Percentiles rank a stretch among this genome's conserved stretches.
These are phyloP conservation scores for Juncus effusus DNA, from an alignment of 176 grass and related monocot species.

Conservation along the genomic window DNA sequence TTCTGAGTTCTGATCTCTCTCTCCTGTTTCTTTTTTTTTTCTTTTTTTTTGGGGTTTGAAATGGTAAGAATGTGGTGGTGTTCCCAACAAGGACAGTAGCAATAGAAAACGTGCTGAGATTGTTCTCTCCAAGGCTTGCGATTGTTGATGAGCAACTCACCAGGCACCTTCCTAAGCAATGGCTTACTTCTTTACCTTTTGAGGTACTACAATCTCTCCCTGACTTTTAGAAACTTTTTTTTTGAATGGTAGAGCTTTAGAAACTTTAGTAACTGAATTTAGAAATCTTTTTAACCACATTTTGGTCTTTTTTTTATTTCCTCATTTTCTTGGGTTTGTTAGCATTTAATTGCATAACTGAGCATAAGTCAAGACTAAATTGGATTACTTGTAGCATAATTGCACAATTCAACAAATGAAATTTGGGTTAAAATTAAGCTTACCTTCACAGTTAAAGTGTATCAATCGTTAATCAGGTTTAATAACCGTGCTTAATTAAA, in stretches of 20 bases:
- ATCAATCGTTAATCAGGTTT: too few species aligned
- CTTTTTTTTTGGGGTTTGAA: constrained; percentile 24
- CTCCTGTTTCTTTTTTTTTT: constrained; percentile 21
- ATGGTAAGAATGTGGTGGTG: constrained; percentile 74
- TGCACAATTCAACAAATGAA: too few species aligned
- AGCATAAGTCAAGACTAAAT: too few species aligned
- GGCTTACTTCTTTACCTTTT: constrained; percentile 78
- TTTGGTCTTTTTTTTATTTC: neutral
- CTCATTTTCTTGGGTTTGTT: neutral
- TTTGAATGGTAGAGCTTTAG: too few species aligned
- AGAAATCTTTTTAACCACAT: too few species aligned
- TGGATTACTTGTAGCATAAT: too few species aligned
- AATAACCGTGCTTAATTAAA: too few species aligned
- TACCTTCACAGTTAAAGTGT: too few species aligned
- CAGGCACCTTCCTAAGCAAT: constrained; percentile 85
- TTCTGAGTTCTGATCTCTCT: constrained; percentile 18
- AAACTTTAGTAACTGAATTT: too few species aligned
- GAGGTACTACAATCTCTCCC: constrained; percentile 44
- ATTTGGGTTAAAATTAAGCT: too few species aligned
- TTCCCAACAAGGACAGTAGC: constrained; percentile 89
- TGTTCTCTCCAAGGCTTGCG: constrained; percentile 83
- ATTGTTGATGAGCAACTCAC: constrained; percentile 99
- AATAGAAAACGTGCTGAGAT: constrained; percentile 81
- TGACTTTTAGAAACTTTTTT: neutral
- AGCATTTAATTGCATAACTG: too few species aligned